Base-by-base conservation (phyloP, 768 basidiomycete genomes). In the Xerocomellus intermedius region DNA sequence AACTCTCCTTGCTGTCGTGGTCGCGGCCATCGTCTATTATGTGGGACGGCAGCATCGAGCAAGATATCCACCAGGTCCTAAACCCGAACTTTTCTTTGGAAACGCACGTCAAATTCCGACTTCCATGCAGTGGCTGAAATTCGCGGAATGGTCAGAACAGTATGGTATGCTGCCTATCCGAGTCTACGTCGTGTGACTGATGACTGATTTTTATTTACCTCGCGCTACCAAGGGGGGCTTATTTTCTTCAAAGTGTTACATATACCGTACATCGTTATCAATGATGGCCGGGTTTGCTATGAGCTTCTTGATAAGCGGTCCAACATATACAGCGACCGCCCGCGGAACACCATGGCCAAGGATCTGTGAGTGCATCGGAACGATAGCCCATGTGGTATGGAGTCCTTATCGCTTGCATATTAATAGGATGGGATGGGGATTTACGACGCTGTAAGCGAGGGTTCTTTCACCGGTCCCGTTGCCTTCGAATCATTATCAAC, bases 171-270 rank as follows among this genome's bases (percentile, higher is more conserved):
- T 8, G 8, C 19, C 13, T 2, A 30, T 5, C 30, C 30, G 3
- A 10, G 30, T 9, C 30, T 3, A 3, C 2, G 30, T 32, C 14
- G 5, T 8, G 30, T 32, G 32, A 21, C 8, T 14, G 14, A 21
- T 21, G 2, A 21, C 44, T 9, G 44, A 46, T n/a, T 46, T 30
- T 10, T 30, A 10, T 30, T 43, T 26, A 26, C 12, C n/a, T 5
- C 13, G 14, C 24, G 1, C 38, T 38, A 22, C n/a, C 1, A 13
- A 52, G 52, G 52, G 3, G 52, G 52, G 1, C 36, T 53, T 13
- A 39, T 53, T 33, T 53, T 53, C 21, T 53, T 53, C 44, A 45
- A 26, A 37, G 52, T 53, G 19, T 53, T 53, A 17, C 52, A 53
- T 32, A 53, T 39, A 10, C 52, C 43, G 1, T 53, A 46, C 21